These are phyloP conservation scores for Aspergillus oerlinghausenensis DNA, from an alignment of 2,329 filamentous ascomycete species.

Conservation along the genomic window DNA sequence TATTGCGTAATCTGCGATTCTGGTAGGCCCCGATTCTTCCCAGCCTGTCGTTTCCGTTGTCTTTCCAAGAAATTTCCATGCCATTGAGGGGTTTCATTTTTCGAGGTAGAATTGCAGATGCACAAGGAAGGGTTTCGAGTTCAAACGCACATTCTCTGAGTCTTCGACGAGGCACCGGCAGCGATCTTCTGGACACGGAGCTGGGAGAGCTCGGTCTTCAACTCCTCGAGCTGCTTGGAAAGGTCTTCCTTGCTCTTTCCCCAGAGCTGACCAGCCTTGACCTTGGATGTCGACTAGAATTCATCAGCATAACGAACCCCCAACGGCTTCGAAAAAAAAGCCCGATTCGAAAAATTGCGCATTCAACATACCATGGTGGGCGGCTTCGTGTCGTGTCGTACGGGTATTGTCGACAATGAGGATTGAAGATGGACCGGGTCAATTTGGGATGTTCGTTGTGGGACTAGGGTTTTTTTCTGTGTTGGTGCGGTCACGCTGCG, in stretches of 20 bases:
- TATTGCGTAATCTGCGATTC: not conserved
- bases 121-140: slow-evolving; percentile 13
- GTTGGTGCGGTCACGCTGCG: slow-evolving; percentile 18
- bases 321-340: not conserved
- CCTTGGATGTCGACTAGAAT: slow-evolving; percentile 60
- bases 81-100: not conserved
- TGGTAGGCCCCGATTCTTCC: not conserved
- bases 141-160: slow-evolving; percentile 85
- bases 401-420: slow-evolving; percentile 39
- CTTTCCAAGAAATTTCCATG: not conserved
- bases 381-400: slow-evolving; percentile 42
- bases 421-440: slow-evolving; percentile 40
- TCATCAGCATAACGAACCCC: slow-evolving; percentile 17
- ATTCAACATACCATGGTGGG: slow-evolving; percentile 41
- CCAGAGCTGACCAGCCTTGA: slow-evolving; percentile 97
- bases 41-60: not conserved
- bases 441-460: slow-evolving; percentile 40
- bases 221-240: slow-evolving; percentile 87
- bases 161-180: slow-evolving; percentile 85
- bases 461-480: slow-evolving; percentile 43
- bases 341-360: slow-evolving; percentile 3
- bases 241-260: slow-evolving; percentile 99
- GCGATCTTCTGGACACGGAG: slow-evolving; percentile 98
- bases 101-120: not conserved
- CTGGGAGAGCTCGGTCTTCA: slow-evolving; percentile 94